phyloP scores from a whole-genome alignment of 2,329 filamentous ascomycete genomes.

The Cryphonectria nitschkei region DNA sequence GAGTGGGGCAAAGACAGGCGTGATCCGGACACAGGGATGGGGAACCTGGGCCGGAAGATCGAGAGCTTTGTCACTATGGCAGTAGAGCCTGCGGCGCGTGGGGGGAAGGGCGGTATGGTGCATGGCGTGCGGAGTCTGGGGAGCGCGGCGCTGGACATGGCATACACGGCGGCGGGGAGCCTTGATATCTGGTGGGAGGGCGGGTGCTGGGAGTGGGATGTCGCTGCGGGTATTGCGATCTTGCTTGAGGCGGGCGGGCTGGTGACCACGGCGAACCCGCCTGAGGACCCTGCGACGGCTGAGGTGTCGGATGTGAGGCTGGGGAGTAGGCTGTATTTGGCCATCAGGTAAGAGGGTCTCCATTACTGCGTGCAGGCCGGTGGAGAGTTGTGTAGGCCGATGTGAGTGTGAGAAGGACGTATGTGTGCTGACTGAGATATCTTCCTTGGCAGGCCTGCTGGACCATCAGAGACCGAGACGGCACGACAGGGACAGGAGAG shows the following conservation, averaged over 20 bases:
- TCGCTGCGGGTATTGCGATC: conserved; percentile 75
- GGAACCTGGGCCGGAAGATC: conserved; percentile 72
- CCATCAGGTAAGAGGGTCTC: conserved; percentile 56
- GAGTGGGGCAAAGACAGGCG: conserved; percentile 81
- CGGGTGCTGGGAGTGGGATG: conserved; percentile 83
- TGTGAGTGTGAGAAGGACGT: no score
- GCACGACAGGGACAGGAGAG: conserved; percentile 70
- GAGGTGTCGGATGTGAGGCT: conserved; percentile 63
- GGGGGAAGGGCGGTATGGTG: conserved; percentile 76
- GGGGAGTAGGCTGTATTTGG: conserved; percentile 72
- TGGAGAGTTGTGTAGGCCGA: no score
- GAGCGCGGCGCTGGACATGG: conserved; percentile 73
- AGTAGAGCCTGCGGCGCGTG: conserved; percentile 63
- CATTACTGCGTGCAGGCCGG: no score
- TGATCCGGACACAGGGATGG: conserved; percentile 57
- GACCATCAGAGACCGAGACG: conserved; percentile 62
- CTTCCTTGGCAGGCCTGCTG: conserved; percentile 59
- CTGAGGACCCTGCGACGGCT: conserved; percentile 57
- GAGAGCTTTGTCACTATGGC: conserved; percentile 79
- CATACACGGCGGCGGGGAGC: conserved; percentile 74
- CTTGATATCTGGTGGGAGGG: conserved; percentile 87
- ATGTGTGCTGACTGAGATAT: background rate
- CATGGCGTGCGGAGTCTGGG: conserved; percentile 75
- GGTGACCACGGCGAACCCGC: conserved; percentile 75
- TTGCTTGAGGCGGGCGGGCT: conserved; percentile 74